Evolutionary conservation across 225 moss, liverwort and hornwort genomes (phyloP), one percentile per base, ranked within the genome.

Genomic region (Bryum argenteum): DNA sequence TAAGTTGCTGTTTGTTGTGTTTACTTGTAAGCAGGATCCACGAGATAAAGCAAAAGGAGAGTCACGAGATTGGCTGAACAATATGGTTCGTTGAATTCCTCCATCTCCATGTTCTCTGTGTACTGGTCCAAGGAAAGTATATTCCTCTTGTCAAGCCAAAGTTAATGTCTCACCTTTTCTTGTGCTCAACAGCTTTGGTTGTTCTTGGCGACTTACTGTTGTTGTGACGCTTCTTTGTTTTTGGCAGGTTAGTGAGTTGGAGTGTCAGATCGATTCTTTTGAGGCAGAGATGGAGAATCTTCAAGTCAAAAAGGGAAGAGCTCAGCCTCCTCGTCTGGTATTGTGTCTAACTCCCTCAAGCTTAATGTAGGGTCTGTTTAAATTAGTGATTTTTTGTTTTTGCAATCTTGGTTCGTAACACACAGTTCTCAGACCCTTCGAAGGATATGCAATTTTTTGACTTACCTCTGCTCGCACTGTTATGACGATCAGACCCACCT

Each of bases 11-110:
- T 58, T 77, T 71, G 70, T 59, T 79, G 24, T 75, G 47, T 39
- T 83, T 71, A 44, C 72, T 37, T 87, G 72, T 82, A 79, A 77
- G 81, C 86, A 97, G 96, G 96, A 97, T 83, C 96, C 96, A 60
- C 87, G 91, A 74, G 96, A 97, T 87, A 97, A 94, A 87, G 96
- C 96, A 2, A 97, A 97, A 85, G 93, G 91, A 81, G 96, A 97
- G 84, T 86, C 96, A 44, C 91, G 94, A 69, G 96, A 97, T 85
- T 97, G 96, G 96, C 75, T 97, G 14, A 97, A 97, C 78, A 90
- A 88, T 63, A 94, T 89, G 91, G 96, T 97, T 69, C 61, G 77
- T 22, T 59, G 24, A 71, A 56, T 60, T 70, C 21, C 54, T 59
- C 50, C 60, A 42, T 41, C 50, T 52, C 48, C 18, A 33, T 33